These are phyloP conservation scores for Schwanniomyces yamadae DNA, from an alignment of 805 yeast genomes.

Conservation along the genomic window DNA sequence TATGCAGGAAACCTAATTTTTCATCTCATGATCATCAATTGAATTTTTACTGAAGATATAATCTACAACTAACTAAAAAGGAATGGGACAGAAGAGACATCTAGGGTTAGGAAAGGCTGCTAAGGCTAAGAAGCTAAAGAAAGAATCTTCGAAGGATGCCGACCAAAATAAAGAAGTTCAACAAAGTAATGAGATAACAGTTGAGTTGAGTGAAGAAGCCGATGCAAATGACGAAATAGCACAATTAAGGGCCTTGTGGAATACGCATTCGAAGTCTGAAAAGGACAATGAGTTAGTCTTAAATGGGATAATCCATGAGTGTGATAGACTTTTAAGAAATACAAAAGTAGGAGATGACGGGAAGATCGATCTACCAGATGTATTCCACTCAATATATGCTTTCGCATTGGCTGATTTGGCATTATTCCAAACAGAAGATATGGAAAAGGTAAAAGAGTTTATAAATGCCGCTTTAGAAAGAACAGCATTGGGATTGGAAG, in stretches of 20 bases:
- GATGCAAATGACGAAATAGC: slow-evolving; percentile 79
- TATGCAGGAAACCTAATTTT: neutral
- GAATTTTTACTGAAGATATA: neutral
- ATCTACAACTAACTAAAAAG: neutral
- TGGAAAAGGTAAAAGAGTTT: slow-evolving; percentile 46
- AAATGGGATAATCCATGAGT: slow-evolving; percentile 89
- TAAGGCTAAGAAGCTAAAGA: slow-evolving; percentile 45
- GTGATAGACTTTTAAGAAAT: slow-evolving; percentile 72
- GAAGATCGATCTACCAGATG: slow-evolving; percentile 34
- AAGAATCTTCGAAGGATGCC: slow-evolving; percentile 16
- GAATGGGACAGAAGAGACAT: slow-evolving; percentile 29
- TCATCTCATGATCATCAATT: neutral
- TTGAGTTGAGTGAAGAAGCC: slow-evolving; percentile 67
- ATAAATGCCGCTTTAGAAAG: slow-evolving; percentile 75
- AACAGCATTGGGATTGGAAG: slow-evolving; percentile 54
- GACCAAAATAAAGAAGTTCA: slow-evolving; percentile 11
- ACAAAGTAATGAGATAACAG: slow-evolving; percentile 34
- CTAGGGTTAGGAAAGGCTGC: slow-evolving; percentile 47
- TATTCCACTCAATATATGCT: slow-evolving; percentile 74
- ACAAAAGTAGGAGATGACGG: slow-evolving; percentile 10
- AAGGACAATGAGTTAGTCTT: slow-evolving; percentile 63
- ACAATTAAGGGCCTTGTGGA: slow-evolving; percentile 73
- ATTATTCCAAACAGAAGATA: slow-evolving; percentile 45
- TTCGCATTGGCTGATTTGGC: slow-evolving; percentile 66
- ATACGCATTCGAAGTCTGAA: slow-evolving; percentile 54